phyloP scores from a whole-genome alignment of 2,329 filamentous ascomycete genomes.

The Pyricularia sp. region DNA sequence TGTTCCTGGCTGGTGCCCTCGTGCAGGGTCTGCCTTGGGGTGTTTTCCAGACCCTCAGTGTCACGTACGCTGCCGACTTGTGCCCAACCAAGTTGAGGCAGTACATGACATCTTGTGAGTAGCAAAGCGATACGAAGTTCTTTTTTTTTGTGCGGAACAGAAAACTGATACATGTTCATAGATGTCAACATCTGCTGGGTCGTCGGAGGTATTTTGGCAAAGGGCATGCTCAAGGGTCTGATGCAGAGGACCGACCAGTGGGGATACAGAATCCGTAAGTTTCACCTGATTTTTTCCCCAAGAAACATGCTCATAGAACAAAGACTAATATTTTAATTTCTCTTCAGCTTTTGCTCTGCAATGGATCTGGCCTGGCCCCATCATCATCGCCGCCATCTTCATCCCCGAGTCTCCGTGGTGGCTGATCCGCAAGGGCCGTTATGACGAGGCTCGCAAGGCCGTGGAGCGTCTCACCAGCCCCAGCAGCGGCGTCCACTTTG shows the following conservation, averaged over 20 bases:
- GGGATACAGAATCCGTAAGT: slow-evolving; percentile 11
- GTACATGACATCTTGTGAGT: slow-evolving; percentile 11
- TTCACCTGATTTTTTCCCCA: too few relatives aligned
- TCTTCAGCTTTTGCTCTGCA: slow-evolving; percentile 31
- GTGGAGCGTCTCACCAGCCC: slow-evolving; percentile 32
- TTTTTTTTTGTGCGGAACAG: too few relatives aligned
- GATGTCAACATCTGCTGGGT: slow-evolving; percentile 14
- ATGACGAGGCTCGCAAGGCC: slow-evolving; percentile 29
- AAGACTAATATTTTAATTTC: background rate
- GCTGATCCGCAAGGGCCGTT: slow-evolving; percentile 32
- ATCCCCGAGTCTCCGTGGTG: slow-evolving; percentile 43
- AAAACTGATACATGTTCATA: background rate
- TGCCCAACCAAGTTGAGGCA: slow-evolving; percentile 10
- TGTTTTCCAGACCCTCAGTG: slow-evolving; percentile 13
- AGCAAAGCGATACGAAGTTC: background rate
- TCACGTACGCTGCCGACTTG: slow-evolving; percentile 13
- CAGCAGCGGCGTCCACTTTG: slow-evolving; percentile 14
- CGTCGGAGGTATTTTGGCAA: slow-evolving; percentile 10
- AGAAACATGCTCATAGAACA: too few relatives aligned
- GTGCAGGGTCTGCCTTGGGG: slow-evolving; percentile 13
- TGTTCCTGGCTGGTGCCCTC: slow-evolving; percentile 12
- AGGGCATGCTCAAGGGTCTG: slow-evolving; percentile 12
- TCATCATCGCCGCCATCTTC: slow-evolving; percentile 34
- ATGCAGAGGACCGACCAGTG: slow-evolving; percentile 1
- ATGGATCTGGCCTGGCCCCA: slow-evolving; percentile 38